Evolutionary conservation across 345 rosid genomes (phyloP).

Genomic region (Bruguiera gymnorhiza): DNA sequence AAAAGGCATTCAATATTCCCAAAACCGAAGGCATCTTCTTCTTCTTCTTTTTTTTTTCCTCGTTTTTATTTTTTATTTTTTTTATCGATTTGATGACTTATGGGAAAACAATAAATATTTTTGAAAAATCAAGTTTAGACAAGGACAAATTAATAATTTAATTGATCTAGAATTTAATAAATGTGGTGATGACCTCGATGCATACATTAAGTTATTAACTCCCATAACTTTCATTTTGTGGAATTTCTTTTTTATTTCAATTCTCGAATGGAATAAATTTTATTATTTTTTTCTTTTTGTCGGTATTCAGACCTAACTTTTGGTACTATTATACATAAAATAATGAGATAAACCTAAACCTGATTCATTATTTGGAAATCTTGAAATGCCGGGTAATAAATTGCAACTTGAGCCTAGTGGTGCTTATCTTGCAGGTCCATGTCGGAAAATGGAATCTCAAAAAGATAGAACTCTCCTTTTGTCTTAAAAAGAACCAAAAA

Average conservation of each 20-base stretch:
- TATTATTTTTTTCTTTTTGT: constrained; percentile 32
- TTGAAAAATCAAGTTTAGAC: constrained; percentile 27
- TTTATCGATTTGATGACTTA: constrained; percentile 5
- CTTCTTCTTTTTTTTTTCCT: neutral
- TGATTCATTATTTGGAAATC: constrained; percentile 8
- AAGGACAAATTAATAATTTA: constrained; percentile 44
- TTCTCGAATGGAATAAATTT: constrained; percentile 21
- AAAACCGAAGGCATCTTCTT: constrained; percentile 29
- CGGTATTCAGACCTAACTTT: constrained; percentile 51
- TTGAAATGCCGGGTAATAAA: constrained; percentile 9
- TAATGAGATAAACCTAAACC: constrained; percentile 19
- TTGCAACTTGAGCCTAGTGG: constrained; percentile 33
- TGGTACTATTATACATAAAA: constrained; percentile 15
- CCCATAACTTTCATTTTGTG: constrained; percentile 19
- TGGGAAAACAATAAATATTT: constrained; percentile 24
- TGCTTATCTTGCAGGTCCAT: constrained; percentile 34
- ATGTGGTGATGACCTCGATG: constrained; percentile 52
- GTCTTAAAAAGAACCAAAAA: neutral
- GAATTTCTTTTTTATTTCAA: neutral
- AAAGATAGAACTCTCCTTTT: neutral
- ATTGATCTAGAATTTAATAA: constrained; percentile 20
- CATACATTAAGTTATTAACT: constrained; percentile 26
- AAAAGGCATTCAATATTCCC: too few relatives aligned
- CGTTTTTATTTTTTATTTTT: neutral
- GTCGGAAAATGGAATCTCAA: constrained; percentile 32